A percentile compares a stretch with the other conserved stretches of the same genome.
Evolutionary conservation across 805 yeast species (phyloP).

Genomic region (Sugiyamaella qingdaonensis): DNA sequence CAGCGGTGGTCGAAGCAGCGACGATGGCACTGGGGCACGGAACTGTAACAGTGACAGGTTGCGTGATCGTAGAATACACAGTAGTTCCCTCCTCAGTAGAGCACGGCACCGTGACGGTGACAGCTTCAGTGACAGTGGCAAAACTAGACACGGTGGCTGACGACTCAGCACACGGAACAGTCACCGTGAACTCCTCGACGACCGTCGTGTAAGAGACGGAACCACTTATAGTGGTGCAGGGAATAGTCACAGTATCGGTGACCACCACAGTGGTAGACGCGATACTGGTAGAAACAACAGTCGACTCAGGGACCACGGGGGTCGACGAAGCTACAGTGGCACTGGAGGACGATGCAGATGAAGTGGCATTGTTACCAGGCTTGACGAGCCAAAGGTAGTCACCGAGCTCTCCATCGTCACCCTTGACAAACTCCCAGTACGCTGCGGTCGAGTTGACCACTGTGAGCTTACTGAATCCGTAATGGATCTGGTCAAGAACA

Average conservation of each 20-base stretch:
- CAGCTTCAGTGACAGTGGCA: constrained; percentile 2
- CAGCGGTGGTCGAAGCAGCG: background rate
- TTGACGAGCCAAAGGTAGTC: constrained; percentile 15
- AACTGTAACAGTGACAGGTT: constrained; percentile 6
- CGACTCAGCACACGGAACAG: background rate
- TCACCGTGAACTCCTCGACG: background rate
- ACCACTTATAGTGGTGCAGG: background rate
- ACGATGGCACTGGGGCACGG: constrained; percentile 4
- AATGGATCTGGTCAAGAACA: constrained; percentile 17
- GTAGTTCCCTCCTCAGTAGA: background rate
- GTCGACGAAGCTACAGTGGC: background rate
- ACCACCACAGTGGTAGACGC: background rate
- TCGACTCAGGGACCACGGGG: no score
- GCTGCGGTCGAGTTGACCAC: constrained; percentile 25
- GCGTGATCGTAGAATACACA: constrained; percentile 2
- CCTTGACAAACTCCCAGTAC: constrained; percentile 28
- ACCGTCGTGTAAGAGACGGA: background rate
- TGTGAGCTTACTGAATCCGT: constrained; percentile 20
- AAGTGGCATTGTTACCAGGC: background rate
- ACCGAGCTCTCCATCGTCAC: constrained; percentile 22
- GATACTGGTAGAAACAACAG: background rate
- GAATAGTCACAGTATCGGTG: constrained; percentile 1
- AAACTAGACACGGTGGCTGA: background rate
- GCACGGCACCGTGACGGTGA: constrained; percentile 9
- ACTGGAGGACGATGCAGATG: constrained; percentile 4